These are phyloP conservation scores for Lecanicillium sp. DNA, from an alignment of 2,329 filamentous ascomycete genomes.

Conservation along the genomic window DNA sequence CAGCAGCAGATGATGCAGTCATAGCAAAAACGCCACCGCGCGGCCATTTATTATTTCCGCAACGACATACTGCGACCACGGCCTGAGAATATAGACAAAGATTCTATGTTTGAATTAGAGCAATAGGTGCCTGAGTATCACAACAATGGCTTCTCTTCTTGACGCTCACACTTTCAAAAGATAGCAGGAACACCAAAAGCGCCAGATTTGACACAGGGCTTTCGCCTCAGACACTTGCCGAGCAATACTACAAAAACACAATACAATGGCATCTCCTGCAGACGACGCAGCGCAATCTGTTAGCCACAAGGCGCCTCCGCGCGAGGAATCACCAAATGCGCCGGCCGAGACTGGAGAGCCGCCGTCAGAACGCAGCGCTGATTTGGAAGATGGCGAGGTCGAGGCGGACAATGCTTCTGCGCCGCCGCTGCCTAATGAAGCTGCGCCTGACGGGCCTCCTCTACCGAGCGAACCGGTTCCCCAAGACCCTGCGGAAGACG, in stretches of 20 bases:
- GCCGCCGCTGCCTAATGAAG: conserved; percentile 29
- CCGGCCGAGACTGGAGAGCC: not conserved
- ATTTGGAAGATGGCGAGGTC: conserved; percentile 17
- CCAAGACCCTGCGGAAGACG: conserved; percentile 42
- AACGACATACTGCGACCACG: not conserved
- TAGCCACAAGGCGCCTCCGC: not conserved
- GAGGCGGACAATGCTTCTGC: conserved; percentile 11
- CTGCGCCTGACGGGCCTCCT: conserved; percentile 19
- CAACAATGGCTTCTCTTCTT: conserved; percentile 21
- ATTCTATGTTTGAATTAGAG: not conserved
- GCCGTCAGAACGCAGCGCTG: too few species aligned
- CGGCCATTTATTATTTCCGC: not conserved
- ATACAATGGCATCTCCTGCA: conserved; percentile 15
- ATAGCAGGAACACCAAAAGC: conserved; percentile 15
- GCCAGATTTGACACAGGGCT: too few species aligned
- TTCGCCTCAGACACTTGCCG: conserved; percentile 8
- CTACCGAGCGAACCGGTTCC: conserved; percentile 22
- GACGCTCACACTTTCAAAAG: conserved; percentile 30
- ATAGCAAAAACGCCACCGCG: not conserved
- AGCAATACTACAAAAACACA: not conserved
- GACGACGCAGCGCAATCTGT: not conserved
- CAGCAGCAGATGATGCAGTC: not conserved
- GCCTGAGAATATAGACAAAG: not conserved
- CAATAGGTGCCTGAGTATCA: conserved; percentile 32
- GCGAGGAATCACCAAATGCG: not conserved